phyloP scores from a whole-genome alignment of 495 filamentous ascomycete genomes.

The Penicillium coffeae region DNA sequence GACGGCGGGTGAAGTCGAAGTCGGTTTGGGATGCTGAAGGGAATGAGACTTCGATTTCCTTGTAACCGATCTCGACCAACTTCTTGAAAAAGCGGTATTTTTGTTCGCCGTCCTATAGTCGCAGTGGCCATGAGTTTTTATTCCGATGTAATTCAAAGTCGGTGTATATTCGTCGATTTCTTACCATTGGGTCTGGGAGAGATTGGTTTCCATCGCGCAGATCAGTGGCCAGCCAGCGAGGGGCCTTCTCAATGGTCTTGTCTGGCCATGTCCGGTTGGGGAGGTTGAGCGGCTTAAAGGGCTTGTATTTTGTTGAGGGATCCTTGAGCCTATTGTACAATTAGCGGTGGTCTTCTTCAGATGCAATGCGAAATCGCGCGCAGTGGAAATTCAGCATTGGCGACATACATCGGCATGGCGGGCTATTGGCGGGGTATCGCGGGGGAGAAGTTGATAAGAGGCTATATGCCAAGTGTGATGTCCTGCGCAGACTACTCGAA shows the following conservation, averaged over 20 bases:
- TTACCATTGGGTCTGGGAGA: conserved; percentile 84
- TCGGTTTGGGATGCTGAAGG: conserved; percentile 92
- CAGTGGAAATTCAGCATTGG: neutral
- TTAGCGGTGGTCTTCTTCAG: conserved; percentile 1
- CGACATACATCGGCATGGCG: conserved; percentile 40
- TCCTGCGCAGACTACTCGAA: neutral
- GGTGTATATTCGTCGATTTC: neutral
- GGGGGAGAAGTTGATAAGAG: conserved; percentile 19
- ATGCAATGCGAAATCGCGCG: neutral
- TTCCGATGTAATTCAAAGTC: neutral
- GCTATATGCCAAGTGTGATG: neutral
- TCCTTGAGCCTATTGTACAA: conserved; percentile 73
- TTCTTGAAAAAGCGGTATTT: conserved; percentile 95
- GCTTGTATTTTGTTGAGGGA: conserved; percentile 87
- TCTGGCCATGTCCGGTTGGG: conserved; percentile 88
- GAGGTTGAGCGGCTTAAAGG: conserved; percentile 71
- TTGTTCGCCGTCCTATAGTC: conserved; percentile 74
- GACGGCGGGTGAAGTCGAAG: conserved; percentile 87
- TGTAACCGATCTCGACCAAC: conserved; percentile 91
- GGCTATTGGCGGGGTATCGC: conserved; percentile 29
- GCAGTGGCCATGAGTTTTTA: neutral
- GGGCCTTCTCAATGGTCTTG: conserved; percentile 70
- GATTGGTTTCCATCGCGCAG: conserved; percentile 87
- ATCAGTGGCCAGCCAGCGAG: conserved; percentile 83
- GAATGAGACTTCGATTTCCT: conserved; percentile 97